Evolutionary conservation across 1,284 basidiomycete species (phyloP).

Genomic region (Ceratobasidium sp.): DNA sequence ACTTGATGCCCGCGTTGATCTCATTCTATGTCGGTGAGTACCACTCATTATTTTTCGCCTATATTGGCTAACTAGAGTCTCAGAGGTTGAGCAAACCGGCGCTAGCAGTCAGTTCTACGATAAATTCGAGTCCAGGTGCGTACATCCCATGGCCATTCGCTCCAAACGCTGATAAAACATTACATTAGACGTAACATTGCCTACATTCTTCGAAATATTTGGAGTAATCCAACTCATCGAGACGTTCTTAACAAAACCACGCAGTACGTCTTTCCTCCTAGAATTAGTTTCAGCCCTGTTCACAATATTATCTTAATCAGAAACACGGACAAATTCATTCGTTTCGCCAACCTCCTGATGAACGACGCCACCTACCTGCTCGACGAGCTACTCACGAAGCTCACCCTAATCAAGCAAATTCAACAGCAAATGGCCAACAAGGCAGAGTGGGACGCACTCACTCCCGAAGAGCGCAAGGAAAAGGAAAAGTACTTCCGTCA

Average conservation of each 20-base stretch:
- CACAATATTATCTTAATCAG: constrained; percentile 51
- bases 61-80: neutral
- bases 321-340: constrained; percentile 88
- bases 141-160: constrained; percentile 56
- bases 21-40: constrained; percentile 90
- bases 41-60: neutral
- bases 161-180: neutral
- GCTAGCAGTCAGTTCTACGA: constrained; percentile 98
- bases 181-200: constrained; percentile 76
- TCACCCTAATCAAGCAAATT: constrained; percentile 87
- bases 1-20: constrained; percentile 91
- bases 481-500: constrained; percentile 78
- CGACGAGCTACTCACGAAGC: constrained; percentile 92
- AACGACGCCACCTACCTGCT: constrained; percentile 99
- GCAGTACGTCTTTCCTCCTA: constrained; percentile 56
- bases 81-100: constrained; percentile 97
- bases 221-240: constrained; percentile 87
- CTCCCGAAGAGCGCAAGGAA: constrained; percentile 81
- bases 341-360: constrained; percentile 97
- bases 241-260: constrained; percentile 82
- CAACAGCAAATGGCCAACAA: constrained; percentile 84
- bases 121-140: constrained; percentile 64
- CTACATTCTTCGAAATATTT: constrained; percentile 83
- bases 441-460: constrained; percentile 67
- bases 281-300: neutral